Base-by-base conservation (phyloP, 2,329 filamentous ascomycete genomes). In the Scorias spongiosa region DNA sequence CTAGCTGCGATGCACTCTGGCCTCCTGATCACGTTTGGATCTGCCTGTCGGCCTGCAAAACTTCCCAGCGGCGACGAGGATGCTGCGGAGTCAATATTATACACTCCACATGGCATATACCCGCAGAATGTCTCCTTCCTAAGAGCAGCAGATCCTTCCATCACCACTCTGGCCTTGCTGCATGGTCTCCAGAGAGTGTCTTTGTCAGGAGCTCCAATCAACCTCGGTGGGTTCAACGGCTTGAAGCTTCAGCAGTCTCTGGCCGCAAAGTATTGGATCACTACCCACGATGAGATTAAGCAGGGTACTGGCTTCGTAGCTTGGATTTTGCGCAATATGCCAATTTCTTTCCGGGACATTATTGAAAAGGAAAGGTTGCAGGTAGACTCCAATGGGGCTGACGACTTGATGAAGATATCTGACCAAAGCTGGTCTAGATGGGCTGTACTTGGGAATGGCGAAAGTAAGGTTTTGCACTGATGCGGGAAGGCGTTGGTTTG, bases 221-320 rank as follows among this genome's bases (percentile, higher is more conserved):
- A 81, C 48, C 67, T 81, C 12, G 78, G 78, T 2, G 78, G 70
- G 0, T 64, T 72, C 46, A 81, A 81, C 52, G 78, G 74, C 0
- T 58, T 80, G 12, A 64, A 71, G 45, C 72, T 74, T 2, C 75
- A 75, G 46, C 59, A 66, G 12, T 58, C 69, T 4, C 58, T 74
- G 28, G 62, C 66, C 2, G 72, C 75, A 0, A 70, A 65, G 49
- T 81, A 81, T 52, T 82, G 78, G 78, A 60, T 81, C 14, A 70
- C 69, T 0, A 81, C 78, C 20, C 78, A 82, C 51, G 77, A 80
- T 49, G 78, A 81, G 57, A 63, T 73, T 4, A 81, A 81, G 58
- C 68, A 59, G 43, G 76, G 75, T 0, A 68, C 67, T 0, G 76
- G 77, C 0, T 51, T 80, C 5, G 69, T 81, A 9, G 68, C 59